Evolutionary conservation across 2,329 filamentous ascomycete genomes (phyloP).

Genomic region (Hypoxylon sp.): DNA sequence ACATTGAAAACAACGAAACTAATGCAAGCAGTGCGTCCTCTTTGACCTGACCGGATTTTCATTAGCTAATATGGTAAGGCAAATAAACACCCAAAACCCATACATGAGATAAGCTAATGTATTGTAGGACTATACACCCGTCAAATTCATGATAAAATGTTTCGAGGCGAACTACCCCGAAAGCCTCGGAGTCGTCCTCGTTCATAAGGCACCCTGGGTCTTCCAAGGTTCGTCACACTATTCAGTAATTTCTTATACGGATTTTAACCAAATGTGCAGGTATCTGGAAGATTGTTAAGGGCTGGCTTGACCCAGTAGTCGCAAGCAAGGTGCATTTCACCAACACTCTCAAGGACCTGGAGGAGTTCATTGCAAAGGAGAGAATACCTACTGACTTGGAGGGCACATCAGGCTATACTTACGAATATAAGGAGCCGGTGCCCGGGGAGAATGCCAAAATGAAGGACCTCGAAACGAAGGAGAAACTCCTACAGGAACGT

Average conservation of each 20-base stretch:
- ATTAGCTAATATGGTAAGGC: conserved; percentile 88
- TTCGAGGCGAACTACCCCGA: conserved; percentile 99
- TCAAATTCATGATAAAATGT: conserved; percentile 99
- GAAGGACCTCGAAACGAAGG: conserved; percentile 74
- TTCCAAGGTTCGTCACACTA: conserved; percentile 79
- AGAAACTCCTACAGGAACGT: conserved; percentile 75
- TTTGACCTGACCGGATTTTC: conserved; percentile 98
- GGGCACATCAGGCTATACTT: conserved; percentile 87
- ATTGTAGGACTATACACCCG: conserved; percentile 85
- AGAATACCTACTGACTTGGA: conserved; percentile 88
- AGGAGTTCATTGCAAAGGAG: conserved; percentile 78
- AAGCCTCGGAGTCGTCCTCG: conserved; percentile 87
- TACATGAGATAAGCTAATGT: conserved; percentile 40
- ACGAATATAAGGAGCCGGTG: conserved; percentile 83
- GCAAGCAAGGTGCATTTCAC: conserved; percentile 95
- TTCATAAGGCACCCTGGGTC: conserved; percentile 97
- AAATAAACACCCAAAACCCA: not conserved
- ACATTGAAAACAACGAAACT: conserved; percentile 37
- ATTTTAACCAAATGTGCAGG: conserved; percentile 66
- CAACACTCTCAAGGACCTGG: conserved; percentile 83
- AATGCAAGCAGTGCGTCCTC: conserved; percentile 77
- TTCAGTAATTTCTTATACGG: conserved; percentile 51
- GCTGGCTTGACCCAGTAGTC: conserved; percentile 97
- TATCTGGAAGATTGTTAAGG: conserved; percentile 96
- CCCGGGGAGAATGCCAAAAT: conserved; percentile 83